phyloP scores from a whole-genome alignment of 2,329 filamentous ascomycete genomes.

The Diaporthe sp. region DNA sequence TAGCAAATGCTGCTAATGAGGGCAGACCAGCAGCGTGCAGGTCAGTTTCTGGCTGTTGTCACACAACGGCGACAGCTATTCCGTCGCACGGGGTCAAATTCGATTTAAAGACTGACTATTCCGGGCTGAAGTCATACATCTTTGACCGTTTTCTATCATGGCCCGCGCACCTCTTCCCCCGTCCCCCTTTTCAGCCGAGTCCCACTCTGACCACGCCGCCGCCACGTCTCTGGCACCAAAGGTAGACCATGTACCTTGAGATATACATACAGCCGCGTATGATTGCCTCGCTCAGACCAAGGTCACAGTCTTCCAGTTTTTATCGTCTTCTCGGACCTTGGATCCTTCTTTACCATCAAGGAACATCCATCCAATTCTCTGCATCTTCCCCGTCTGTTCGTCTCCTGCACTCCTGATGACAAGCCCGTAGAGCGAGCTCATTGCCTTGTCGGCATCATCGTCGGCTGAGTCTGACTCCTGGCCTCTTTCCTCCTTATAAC shows the following conservation, averaged over 20 bases:
- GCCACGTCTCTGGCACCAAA: background rate
- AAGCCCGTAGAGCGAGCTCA: background rate
- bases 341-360: background rate
- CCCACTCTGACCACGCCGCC: background rate
- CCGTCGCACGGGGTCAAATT: background rate
- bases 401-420: background rate
- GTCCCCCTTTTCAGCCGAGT: background rate
- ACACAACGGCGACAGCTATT: background rate
- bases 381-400: background rate
- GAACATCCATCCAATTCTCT: conserved; percentile 10
- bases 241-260: too few species aligned
- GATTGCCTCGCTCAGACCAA: background rate
- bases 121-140: background rate
- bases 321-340: conserved; percentile 1
- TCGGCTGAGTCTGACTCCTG: background rate
- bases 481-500: background rate
- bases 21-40: background rate
- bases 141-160: background rate
- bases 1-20: background rate
- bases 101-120: background rate
- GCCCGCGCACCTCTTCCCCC: background rate
- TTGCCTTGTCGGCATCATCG: background rate
- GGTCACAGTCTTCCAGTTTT: conserved; percentile 20
- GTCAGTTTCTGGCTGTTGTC: background rate
- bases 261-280: background rate